Conservation (phyloP, 495 filamentous ascomycete genomes). For the Hapsidospora chrysogenum region DNA sequence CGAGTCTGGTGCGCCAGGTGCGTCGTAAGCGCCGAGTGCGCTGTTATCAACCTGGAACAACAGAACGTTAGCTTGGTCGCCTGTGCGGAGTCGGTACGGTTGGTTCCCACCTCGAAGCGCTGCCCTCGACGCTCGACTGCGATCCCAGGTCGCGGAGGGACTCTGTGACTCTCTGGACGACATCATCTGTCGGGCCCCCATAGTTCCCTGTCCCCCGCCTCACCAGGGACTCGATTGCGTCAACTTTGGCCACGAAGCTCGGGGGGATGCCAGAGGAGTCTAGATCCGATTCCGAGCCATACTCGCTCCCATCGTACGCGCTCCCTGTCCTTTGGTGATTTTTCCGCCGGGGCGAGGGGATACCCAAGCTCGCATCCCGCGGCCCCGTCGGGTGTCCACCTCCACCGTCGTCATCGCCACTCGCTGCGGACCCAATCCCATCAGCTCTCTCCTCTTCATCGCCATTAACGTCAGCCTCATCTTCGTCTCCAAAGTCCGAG, state of each 20-base stretch:
- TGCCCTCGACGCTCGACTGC: constrained; percentile 67
- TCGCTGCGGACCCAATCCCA: too few relatives aligned
- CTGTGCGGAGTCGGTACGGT: neutral
- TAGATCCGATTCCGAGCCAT: constrained; percentile 56
- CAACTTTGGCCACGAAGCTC: constrained; percentile 56
- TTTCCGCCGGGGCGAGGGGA: constrained; percentile 11
- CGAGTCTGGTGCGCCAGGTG: constrained; percentile 77
- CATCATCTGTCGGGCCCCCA: constrained; percentile 47
- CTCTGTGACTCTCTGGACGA: constrained; percentile 56
- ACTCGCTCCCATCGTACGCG: constrained; percentile 44
- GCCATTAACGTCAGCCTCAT: constrained; percentile 45
- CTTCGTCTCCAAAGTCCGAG: constrained; percentile 32
- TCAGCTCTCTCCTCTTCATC: constrained; percentile 19
- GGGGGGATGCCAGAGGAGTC: constrained; percentile 54
- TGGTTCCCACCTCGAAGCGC: constrained; percentile 50
- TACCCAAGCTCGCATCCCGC: constrained; percentile 24
- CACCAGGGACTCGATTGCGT: constrained; percentile 58
- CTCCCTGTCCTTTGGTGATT: constrained; percentile 29
- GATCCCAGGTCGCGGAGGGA: constrained; percentile 60
- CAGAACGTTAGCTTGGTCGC: too few relatives aligned
- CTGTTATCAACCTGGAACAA: constrained; percentile 69
- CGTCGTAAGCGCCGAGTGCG: constrained; percentile 68
- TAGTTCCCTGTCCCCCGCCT: constrained; percentile 56
- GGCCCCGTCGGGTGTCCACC: constrained; percentile 8
- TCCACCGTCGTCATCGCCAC: constrained; percentile 6